Evolutionary conservation across 2,329 filamentous ascomycete species (phyloP), one percentile per base, ranked within the genome.

Genomic region (Lomentospora prolificans): DNA sequence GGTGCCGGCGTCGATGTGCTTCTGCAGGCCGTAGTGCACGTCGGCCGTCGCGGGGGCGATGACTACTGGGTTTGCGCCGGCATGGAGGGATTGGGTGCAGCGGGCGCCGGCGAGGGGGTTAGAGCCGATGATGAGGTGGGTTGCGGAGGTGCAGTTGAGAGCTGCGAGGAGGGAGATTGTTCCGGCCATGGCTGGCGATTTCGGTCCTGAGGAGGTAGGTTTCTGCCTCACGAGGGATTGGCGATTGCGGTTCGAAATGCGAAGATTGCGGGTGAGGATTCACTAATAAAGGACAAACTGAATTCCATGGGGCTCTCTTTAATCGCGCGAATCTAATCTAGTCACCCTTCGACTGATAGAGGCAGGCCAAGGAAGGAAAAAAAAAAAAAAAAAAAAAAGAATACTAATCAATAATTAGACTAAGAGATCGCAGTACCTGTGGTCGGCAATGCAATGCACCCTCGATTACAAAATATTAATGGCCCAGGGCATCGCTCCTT

Each of bases 31-130:
- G 63, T 80, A 79, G 62, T 84, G 80, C 22, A 83, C 65, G 41
- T 82, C 79, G 6, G 78, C 75, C 1, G 80, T 75, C 55, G 80
- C 79, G 0, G 89, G 85, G 3, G 90, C 84, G 64, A 99, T 77
- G 48, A 97, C 73, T 44, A 94, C 80, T 0, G 94, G 90, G 50
- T 70, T 81, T 52, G 94, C 94, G 63, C 92, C 92, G 14, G 89
- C 87, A 64, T 86, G 81, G 53, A 96, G 71, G 3, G 89, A 91
- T 65, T 89, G 88, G 10, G 80, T 74, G 72, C 89, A 95, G 63
- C 94, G 82, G 30, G 90, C 81, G 54, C 87, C 86, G n/a, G 94
- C 92, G 41, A 99, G 79, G 12, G 92, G 84, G 64, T 91, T 94
- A 31, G 86, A 85, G 58, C 94, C 94, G 60, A 97, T 71, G 64